These are phyloP conservation scores for Silene coronaria DNA, from an alignment of 179 eudicot species.

Conservation along the genomic window DNA sequence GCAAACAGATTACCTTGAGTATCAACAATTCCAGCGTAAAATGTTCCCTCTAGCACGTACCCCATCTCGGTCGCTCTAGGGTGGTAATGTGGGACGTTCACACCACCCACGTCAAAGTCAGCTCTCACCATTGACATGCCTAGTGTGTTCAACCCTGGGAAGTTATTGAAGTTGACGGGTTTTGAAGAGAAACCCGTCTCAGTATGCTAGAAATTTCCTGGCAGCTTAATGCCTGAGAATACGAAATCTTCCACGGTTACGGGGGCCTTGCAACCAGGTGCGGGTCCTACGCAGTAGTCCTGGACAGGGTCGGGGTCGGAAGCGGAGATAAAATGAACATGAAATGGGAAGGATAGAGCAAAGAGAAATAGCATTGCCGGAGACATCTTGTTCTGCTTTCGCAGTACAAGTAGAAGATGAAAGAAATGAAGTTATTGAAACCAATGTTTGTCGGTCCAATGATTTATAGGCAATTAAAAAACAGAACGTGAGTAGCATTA, in stretches of 20 bases:
- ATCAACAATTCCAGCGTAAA: constrained; percentile 70
- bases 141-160: constrained; percentile 65
- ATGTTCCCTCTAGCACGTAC: constrained; percentile 49
- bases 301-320: constrained; percentile 65
- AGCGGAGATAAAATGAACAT: constrained; percentile 22
- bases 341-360: constrained; percentile 22
- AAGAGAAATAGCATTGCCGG: constrained; percentile 8
- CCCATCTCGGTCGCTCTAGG: constrained; percentile 77
- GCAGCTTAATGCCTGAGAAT: constrained; percentile 45
- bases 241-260: constrained; percentile 50
- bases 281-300: constrained; percentile 51
- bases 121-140: constrained; percentile 71
- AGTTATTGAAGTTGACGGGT: constrained; percentile 38
- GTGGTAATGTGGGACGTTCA: constrained; percentile 68
- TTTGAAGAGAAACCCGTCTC: constrained; percentile 35
- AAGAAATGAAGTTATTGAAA: not conserved
- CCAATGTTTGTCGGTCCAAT: not conserved
- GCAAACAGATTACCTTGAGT: constrained; percentile 50
- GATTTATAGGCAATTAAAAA: constrained; percentile 7
- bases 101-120: constrained; percentile 48
- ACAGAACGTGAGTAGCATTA: constrained; percentile 4
- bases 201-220: constrained; percentile 26
- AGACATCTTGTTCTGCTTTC: constrained; percentile 18
- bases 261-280: constrained; percentile 40
- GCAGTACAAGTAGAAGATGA: not conserved